Conservation (phyloP, 1,284 basidiomycete genomes). For the Trichosporon sp. region DNA sequence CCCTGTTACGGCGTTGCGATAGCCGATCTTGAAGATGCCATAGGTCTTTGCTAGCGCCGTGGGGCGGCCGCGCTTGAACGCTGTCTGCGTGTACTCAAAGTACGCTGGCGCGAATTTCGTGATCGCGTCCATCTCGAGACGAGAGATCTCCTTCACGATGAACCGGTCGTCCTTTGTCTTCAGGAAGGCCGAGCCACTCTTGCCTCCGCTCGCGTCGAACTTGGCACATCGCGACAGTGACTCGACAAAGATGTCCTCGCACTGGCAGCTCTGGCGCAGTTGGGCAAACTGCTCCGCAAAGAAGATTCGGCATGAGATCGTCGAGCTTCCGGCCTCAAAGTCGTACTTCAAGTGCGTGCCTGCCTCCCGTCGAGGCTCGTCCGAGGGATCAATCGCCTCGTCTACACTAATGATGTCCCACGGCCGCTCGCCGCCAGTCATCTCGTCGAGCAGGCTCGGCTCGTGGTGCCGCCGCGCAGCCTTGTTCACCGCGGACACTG, state of each 20-base stretch:
- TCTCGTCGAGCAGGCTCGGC: constrained; percentile 13
- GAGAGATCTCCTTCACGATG: constrained; percentile 94
- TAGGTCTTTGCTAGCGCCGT: constrained; percentile 95
- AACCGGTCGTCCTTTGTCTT: constrained; percentile 97
- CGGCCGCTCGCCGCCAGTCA: constrained; percentile 6
- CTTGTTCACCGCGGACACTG: constrained; percentile 53
- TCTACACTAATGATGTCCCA: constrained; percentile 74
- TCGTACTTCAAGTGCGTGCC: constrained; percentile 53
- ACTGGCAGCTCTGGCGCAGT: constrained; percentile 82
- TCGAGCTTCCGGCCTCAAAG: constrained; percentile 82
- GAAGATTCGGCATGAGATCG: constrained; percentile 91
- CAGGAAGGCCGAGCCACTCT: constrained; percentile 92
- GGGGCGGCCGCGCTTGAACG: constrained; percentile 69
- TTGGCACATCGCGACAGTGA: constrained; percentile 90
- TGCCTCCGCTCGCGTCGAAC: constrained; percentile 93
- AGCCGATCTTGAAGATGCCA: constrained; percentile 93
- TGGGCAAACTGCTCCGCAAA: constrained; percentile 98
- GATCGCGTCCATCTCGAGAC: constrained; percentile 87
- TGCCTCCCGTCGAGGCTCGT: constrained; percentile 29
- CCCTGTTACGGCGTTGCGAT: constrained; percentile 69
- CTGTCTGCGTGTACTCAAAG: constrained; percentile 91
- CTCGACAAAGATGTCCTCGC: constrained; percentile 88
- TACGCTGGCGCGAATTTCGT: constrained; percentile 96
- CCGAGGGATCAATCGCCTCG: constrained; percentile 44
- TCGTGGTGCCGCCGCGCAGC: constrained; percentile 10